Base-by-base conservation (phyloP, 352 stramenopile genomes). In the Elongisporangium senticosum region DNA sequence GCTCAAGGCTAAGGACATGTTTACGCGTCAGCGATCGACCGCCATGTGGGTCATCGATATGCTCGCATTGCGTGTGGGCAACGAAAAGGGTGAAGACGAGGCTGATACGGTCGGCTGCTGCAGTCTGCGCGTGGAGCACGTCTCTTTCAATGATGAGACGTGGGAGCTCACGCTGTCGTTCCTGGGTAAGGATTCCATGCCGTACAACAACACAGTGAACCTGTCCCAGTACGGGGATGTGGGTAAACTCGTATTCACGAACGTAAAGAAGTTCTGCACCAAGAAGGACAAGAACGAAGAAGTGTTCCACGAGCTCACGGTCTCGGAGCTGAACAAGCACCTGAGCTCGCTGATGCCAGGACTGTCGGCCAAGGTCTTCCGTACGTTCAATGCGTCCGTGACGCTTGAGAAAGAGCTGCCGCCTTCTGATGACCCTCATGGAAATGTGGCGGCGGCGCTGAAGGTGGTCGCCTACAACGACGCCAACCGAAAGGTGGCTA, bases 21-120 rank as follows among this genome's bases (percentile, higher is more conserved):
- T 94, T 52, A 89, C 77, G 19, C 81, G 86, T 56, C 97, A 99
- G 70, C 84, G 98, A 14, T 98, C 95, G 1, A 99, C 97, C 24
- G 97, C 97, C n/a, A 99, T 99, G 86, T 99, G 97, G 97, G 95
- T 99, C 40, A 99, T 99, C 69, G 98, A 99, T 86, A 77, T 97
- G 48, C 75, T 99, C n/a, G 98, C 98, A 7, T 77, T 99, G 62
- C 96, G 98, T 98, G 98, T 99, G 17, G 98, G 98, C 59, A 98
- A 98, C 58, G 98, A 99, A 66, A 99, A 99, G 68, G 96, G 97
- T 58, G 98, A 98, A 22, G 96, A 98, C 51, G 95, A 98, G 65
- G 98, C 98, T 48, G 98, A 99, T 68, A 99, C 98, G 3, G 98
- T 99, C 17, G 98, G 98, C 58, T 99, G 97, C 80, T 99, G 98